Evolutionary conservation across 768 basidiomycete genomes (phyloP), one percentile per base, ranked within the genome.

Genomic region (Amanita fuliginea): DNA sequence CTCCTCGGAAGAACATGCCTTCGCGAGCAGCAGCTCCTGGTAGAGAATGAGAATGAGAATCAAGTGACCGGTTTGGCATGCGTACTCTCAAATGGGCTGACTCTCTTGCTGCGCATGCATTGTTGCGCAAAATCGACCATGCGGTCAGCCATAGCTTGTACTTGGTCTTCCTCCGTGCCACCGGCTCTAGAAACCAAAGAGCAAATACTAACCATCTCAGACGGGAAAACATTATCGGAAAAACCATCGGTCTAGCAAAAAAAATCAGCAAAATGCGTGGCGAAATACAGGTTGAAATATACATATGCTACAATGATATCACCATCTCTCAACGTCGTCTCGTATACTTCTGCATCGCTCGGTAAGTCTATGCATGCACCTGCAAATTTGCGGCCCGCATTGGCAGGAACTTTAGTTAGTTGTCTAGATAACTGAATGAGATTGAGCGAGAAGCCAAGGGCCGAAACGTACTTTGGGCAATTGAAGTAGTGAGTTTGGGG

Each of bases 1-100:
- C 86, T 57, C 86, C 86, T 56, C 72, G 70, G 63, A 77, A 86
- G 51, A 70, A 67, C 66, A 80, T 72, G 10, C 80, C 81, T 54
- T 83, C 74, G 47, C 80, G 70, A 1, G 77, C 75, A 14, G 86
- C 84, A 28, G 81, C 77, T 51, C 72, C 80, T 85, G 53, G 37
- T 36, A 22, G 53, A 53, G 35, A 22, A 41, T 42, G 32, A 51
- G 30, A 48, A 35, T 49, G 32, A 40, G 10, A 21, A 54, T 33
- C 11, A 5, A n/a, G 33, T 21, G 6, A 49, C 35, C 16, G n/a
- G 39, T 32, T 45, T 37, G 24, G 7, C 10, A 19, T 21, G 6
- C 80, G 58, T 60, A 77, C 83, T 75, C 64, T 86, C 80, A 56
- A 90, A 91, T 1, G 88, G 88, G 61, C 81, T 86, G 26, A 76